These are phyloP conservation scores for Saprolegnia diclina DNA, from an alignment of 352 stramenopile species.

Conservation along the genomic window DNA sequence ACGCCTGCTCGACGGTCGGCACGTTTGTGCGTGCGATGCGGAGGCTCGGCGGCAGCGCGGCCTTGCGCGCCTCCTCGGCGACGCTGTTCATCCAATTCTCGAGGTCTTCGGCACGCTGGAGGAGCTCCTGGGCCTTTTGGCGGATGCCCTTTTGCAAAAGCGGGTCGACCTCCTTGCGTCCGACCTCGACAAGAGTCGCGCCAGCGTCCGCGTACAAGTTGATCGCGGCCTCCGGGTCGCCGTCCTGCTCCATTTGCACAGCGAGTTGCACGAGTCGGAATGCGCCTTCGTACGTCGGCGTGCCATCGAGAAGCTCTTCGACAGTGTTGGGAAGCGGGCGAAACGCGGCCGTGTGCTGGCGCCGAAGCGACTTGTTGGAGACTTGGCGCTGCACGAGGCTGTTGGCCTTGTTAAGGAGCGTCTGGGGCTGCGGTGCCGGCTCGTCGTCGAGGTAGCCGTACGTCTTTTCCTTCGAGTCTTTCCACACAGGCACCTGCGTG, in stretches of 20 bases:
- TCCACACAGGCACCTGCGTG: conserved; percentile 24
- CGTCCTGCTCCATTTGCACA: conserved; percentile 37
- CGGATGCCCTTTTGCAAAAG: conserved; percentile 40
- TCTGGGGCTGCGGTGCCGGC: background rate
- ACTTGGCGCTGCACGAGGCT: conserved; percentile 19
- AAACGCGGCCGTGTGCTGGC: background rate
- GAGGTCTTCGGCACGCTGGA: conserved; percentile 44
- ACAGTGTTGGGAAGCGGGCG: conserved; percentile 19
- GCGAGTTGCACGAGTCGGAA: conserved; percentile 47
- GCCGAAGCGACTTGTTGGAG: conserved; percentile 12
- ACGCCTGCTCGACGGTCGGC: conserved; percentile 39
- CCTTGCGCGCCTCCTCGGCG: conserved; percentile 37
- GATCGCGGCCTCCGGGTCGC: conserved; percentile 36
- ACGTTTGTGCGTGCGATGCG: conserved; percentile 40
- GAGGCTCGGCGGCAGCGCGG: conserved; percentile 32
- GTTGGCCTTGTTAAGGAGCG: conserved; percentile 24
- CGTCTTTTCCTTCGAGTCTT: conserved; percentile 21
- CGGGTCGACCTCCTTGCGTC: conserved; percentile 34
- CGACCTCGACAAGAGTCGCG: conserved; percentile 35
- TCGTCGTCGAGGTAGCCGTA: conserved; percentile 26
- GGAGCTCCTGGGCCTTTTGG: conserved; percentile 42
- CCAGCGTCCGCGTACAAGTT: conserved; percentile 42
- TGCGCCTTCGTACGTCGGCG: conserved; percentile 40
- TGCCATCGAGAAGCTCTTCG: conserved; percentile 23
- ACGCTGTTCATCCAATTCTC: conserved; percentile 42